Base-by-base conservation (phyloP, 306 rosid species). In the Malus orientalis region DNA sequence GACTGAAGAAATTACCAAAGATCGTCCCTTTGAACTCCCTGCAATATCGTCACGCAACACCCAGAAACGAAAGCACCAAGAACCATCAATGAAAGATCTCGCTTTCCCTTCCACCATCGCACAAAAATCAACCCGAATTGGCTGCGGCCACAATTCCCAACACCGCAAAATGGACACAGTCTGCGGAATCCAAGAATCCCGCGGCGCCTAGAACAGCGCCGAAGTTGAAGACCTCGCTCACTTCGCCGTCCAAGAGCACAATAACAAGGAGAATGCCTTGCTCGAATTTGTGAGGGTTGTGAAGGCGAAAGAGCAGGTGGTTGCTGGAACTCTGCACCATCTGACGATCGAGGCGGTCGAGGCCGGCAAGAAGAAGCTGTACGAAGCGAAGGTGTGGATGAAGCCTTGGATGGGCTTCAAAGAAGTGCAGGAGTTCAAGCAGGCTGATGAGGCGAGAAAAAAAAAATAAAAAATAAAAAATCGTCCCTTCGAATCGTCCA, bases 311-410 rank as follows among this genome's bases (percentile, higher is more conserved):
- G 92, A 95, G 54, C 97, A 89, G 77, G 86, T 90, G 81, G 97
- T 92, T 44, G 82, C 99, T 15, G 99, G 99, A 12, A 85, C 89
- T 15, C 1, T 89, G 82, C 92, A 90, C 79, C 86, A 85, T 80
- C 89, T 91, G 71, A 90, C 93, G 20, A 45, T 94, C 12, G 98
- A 94, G 81, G 97, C 73, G 15, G 45, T 76, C 36, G 96, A 91
- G 12, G 97, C 78, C 0, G 98, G 96, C 3, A 75, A 85, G 89
- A 92, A 84, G 83, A 89, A 89, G 89, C 74, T 91, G 30, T 95
- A 90, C 68, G 89, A 92, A 74, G 97, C 97, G 72, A 88, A 89
- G 87, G 74, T 95, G 23, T 95, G 99, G 99, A 97, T 90, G 60
- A 95, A 92, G 82, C 91, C 88, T 19, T 95, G 99, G 99, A 2